Percentiles rank a stretch among this genome's conserved stretches.
Evolutionary conservation across 2,329 filamentous ascomycete genomes (phyloP).

Genomic region (Teratosphaeria gauchensis): DNA sequence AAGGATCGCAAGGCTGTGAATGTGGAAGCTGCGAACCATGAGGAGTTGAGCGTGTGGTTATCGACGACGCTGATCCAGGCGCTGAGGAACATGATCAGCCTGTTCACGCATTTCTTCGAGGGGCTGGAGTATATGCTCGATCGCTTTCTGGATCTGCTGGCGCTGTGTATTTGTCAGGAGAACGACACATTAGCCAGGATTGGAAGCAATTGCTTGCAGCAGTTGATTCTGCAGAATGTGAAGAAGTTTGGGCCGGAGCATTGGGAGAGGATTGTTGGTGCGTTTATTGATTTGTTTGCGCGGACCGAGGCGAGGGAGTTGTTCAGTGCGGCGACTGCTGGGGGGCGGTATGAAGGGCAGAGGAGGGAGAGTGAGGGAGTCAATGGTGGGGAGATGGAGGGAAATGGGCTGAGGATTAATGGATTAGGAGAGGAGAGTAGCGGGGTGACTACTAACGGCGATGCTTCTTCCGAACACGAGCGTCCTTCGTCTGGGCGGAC

Average conservation of each 20-base stretch:
- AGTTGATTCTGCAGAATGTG: slow-evolving; percentile 93
- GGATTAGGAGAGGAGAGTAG: not conserved
- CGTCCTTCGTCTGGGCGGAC: slow-evolving; percentile 2
- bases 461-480: slow-evolving; percentile 9
- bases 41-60: slow-evolving; percentile 95
- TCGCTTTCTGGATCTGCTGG: slow-evolving; percentile 87
- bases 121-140: slow-evolving; percentile 96
- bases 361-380: slow-evolving; percentile 6
- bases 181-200: slow-evolving; percentile 98
- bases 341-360: slow-evolving; percentile 29
- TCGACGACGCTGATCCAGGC: slow-evolving; percentile 99
- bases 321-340: slow-evolving; percentile 67
- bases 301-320: slow-evolving; percentile 90
- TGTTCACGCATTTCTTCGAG: slow-evolving; percentile 98
- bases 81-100: slow-evolving; percentile 91
- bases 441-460: slow-evolving; percentile 34
- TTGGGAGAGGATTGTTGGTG: slow-evolving; percentile 89
- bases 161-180: slow-evolving; percentile 95
- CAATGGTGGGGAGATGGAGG: not conserved
- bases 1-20: slow-evolving; percentile 86
- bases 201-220: slow-evolving; percentile 94
- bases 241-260: slow-evolving; percentile 78
- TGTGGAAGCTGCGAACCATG: slow-evolving; percentile 88
- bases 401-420: slow-evolving; percentile 13
- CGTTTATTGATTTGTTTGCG: slow-evolving; percentile 92